Conservation (phyloP, 2,329 filamentous ascomycete species). For the Pseudohalonectria lignicola region DNA sequence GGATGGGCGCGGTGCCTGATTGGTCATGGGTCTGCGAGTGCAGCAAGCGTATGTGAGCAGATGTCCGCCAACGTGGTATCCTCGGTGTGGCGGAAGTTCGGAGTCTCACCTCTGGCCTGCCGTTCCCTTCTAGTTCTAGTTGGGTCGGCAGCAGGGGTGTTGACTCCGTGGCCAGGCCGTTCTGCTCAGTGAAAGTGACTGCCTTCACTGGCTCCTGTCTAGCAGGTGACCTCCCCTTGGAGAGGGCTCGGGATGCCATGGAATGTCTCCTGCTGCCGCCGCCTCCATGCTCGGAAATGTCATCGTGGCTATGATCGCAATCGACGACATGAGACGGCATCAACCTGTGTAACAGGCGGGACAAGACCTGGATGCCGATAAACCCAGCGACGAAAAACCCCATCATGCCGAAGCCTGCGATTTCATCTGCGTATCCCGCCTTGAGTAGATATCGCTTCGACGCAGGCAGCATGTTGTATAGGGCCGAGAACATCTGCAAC, state of each 20-base stretch:
- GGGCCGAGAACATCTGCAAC: slow-evolving; percentile 70
- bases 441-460: slow-evolving; percentile 66
- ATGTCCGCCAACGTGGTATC: too few relatives aligned
- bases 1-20: slow-evolving; percentile 11
- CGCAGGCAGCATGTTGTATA: slow-evolving; percentile 89
- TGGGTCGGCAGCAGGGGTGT: slow-evolving; percentile 8
- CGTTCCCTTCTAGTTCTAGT: slow-evolving; percentile 5
- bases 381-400: slow-evolving; percentile 61
- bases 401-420: slow-evolving; percentile 59
- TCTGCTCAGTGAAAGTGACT: slow-evolving; percentile 7
- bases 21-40: slow-evolving; percentile 9
- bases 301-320: slow-evolving; percentile 60
- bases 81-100: slow-evolving; percentile 40
- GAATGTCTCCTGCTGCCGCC: slow-evolving; percentile 12
- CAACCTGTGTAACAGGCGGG: slow-evolving; percentile 59
- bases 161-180: slow-evolving; percentile 5
- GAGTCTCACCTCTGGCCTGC: slow-evolving; percentile 4
- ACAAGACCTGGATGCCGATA: slow-evolving; percentile 63
- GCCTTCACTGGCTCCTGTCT: background rate
- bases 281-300: slow-evolving; percentile 10
- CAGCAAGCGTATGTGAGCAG: too few relatives aligned
- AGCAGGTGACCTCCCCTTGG: background rate
- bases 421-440: slow-evolving; percentile 54
- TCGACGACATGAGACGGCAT: slow-evolving; percentile 73
- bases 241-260: background rate